Evolutionary conservation across 306 rosid genomes (phyloP).

Genomic region (Canavalia ensiformis): DNA sequence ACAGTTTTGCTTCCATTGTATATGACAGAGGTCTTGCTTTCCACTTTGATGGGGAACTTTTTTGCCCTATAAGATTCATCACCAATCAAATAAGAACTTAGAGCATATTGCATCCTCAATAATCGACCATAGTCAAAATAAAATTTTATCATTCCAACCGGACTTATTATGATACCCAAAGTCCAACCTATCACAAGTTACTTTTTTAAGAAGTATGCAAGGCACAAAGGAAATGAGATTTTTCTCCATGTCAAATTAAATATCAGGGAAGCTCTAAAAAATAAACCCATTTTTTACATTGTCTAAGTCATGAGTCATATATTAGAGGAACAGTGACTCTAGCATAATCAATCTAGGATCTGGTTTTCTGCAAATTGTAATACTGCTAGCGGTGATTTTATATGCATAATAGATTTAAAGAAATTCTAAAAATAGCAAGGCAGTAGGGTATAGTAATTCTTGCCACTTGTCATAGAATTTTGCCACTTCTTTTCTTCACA

Average conservation of each 20-base stretch:
- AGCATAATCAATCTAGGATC: slow-evolving; percentile 31
- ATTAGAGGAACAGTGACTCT: slow-evolving; percentile 31
- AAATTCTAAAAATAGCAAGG: slow-evolving; percentile 19
- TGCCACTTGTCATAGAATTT: not conserved
- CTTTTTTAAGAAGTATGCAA: slow-evolving; percentile 21
- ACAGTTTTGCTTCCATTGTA: slow-evolving; percentile 69
- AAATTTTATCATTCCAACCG: slow-evolving; percentile 14
- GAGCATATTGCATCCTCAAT: slow-evolving; percentile 38
- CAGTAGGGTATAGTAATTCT: not conserved
- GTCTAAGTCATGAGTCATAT: not conserved
- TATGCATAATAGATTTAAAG: slow-evolving; percentile 34
- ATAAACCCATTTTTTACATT: slow-evolving; percentile 6
- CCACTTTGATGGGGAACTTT: slow-evolving; percentile 88
- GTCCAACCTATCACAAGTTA: slow-evolving; percentile 32
- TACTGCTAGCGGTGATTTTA: slow-evolving; percentile 24
- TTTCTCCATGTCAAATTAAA: slow-evolving; percentile 27
- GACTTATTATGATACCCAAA: slow-evolving; percentile 27
- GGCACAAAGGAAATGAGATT: slow-evolving; percentile 26
- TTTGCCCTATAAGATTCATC: slow-evolving; percentile 77
- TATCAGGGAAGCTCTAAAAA: slow-evolving; percentile 9
- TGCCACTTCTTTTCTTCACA: slow-evolving; percentile 27
- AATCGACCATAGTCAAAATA: slow-evolving; percentile 8
- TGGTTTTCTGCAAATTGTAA: slow-evolving; percentile 18
- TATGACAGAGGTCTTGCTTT: slow-evolving; percentile 67
- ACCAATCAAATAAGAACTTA: slow-evolving; percentile 47